Evolutionary conservation across 1,284 basidiomycete genomes (phyloP).

Genomic region (Ganoderma multipileum): DNA sequence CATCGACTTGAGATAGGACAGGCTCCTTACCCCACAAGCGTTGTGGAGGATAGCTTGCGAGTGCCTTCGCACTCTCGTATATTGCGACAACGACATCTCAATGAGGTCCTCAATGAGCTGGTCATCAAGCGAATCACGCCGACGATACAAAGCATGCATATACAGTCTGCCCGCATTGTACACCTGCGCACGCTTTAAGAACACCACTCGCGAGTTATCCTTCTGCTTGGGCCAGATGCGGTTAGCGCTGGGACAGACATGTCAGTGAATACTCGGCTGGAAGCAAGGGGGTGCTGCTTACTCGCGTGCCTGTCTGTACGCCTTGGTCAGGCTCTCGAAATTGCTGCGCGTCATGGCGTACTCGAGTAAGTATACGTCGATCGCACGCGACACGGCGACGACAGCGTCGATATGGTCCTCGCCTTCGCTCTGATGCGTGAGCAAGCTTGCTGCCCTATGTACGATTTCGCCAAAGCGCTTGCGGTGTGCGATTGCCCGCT

Average conservation of each 20-base stretch:
- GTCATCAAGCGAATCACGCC: slow-evolving; percentile 84
- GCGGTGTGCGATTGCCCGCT: slow-evolving; percentile 67
- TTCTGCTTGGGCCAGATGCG: slow-evolving; percentile 78
- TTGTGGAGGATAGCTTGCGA: slow-evolving; percentile 77
- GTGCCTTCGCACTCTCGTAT: slow-evolving; percentile 80
- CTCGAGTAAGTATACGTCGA: slow-evolving; percentile 78
- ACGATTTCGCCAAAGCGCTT: slow-evolving; percentile 75
- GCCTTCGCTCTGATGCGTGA: slow-evolving; percentile 63
- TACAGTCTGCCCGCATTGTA: slow-evolving; percentile 78
- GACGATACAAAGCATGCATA: slow-evolving; percentile 83
- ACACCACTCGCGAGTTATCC: slow-evolving; percentile 77
- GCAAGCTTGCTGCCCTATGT: slow-evolving; percentile 71
- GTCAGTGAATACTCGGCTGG: slow-evolving; percentile 18
- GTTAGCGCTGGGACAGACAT: slow-evolving; percentile 53
- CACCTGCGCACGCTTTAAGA: slow-evolving; percentile 81
- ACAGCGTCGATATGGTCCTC: slow-evolving; percentile 96
- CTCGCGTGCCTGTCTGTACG: slow-evolving; percentile 74
- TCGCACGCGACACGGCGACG: slow-evolving; percentile 69
- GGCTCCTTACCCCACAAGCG: slow-evolving; percentile 64
- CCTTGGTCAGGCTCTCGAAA: slow-evolving; percentile 71
- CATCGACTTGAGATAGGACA: background rate
- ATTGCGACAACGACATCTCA: slow-evolving; percentile 87
- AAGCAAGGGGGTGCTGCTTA: slow-evolving; percentile 45
- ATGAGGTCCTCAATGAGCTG: slow-evolving; percentile 79
- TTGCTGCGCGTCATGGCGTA: slow-evolving; percentile 71